Evolutionary conservation across 2,329 filamentous ascomycete species (phyloP).

Genomic region (Fusarium longipes): DNA sequence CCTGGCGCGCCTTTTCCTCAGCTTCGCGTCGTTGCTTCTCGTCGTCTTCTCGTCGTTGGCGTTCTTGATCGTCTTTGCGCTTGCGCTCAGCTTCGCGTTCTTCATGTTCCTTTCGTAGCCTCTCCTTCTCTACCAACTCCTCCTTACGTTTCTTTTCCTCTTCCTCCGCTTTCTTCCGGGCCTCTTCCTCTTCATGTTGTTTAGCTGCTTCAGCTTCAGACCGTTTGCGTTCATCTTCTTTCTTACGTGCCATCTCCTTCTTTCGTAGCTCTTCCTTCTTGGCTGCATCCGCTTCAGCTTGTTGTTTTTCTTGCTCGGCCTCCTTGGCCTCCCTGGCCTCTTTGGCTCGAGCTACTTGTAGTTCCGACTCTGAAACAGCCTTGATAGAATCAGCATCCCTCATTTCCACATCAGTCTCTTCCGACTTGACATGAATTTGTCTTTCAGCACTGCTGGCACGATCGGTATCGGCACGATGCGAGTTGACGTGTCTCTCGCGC

Average conservation of each 20-base stretch:
- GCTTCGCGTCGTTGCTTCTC: slow-evolving; percentile 52
- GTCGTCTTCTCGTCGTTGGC: slow-evolving; percentile 51
- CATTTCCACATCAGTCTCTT: slow-evolving; percentile 68
- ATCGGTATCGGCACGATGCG: slow-evolving; percentile 56
- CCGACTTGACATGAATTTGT: slow-evolving; percentile 67
- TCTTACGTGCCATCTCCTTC: slow-evolving; percentile 51
- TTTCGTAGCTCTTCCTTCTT: slow-evolving; percentile 51
- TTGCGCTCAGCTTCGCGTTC: slow-evolving; percentile 52
- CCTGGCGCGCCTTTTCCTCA: slow-evolving; percentile 51
- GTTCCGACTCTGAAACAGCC: slow-evolving; percentile 45
- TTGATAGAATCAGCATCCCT: slow-evolving; percentile 56
- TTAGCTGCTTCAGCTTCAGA: slow-evolving; percentile 47
- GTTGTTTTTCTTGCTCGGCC: slow-evolving; percentile 42
- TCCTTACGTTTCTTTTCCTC: slow-evolving; percentile 52
- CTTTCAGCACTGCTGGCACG: slow-evolving; percentile 59
- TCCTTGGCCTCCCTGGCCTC: slow-evolving; percentile 36
- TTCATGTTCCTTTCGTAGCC: slow-evolving; percentile 47
- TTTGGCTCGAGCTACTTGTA: slow-evolving; percentile 53
- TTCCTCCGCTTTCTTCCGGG: slow-evolving; percentile 46
- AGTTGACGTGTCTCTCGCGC: slow-evolving; percentile 54
- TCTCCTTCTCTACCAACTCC: slow-evolving; percentile 49
- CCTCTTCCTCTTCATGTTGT: slow-evolving; percentile 43
- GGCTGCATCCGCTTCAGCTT: slow-evolving; percentile 49
- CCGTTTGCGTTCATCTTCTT: slow-evolving; percentile 50
- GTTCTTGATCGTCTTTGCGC: slow-evolving; percentile 54